These are phyloP conservation scores for Aspergillus thermomutatus DNA, from an alignment of 2,329 filamentous ascomycete species.

Conservation along the genomic window DNA sequence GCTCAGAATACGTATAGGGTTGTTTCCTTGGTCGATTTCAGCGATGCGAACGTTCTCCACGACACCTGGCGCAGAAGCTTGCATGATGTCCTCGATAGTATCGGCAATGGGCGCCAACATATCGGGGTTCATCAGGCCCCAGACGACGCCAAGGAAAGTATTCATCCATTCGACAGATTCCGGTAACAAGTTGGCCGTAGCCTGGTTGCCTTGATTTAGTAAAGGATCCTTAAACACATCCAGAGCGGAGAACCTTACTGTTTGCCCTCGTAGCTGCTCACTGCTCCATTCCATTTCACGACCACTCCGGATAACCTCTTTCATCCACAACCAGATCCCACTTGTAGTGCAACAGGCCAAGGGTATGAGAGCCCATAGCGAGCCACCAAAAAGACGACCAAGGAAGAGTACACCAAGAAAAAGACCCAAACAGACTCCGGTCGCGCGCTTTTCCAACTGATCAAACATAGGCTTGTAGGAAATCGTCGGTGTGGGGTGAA, in stretches of 20 bases:
- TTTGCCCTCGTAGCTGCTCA: constrained; percentile 80
- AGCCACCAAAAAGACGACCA: constrained; percentile 75
- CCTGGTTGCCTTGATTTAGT: constrained; percentile 37
- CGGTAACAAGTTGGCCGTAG: constrained; percentile 82
- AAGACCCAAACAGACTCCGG: constrained; percentile 65
- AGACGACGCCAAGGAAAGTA: constrained; percentile 75
- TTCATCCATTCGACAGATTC: constrained; percentile 98
- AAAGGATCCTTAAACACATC: background rate
- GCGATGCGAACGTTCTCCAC: constrained; percentile 94
- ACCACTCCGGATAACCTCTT: constrained; percentile 78
- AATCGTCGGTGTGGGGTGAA: constrained; percentile 88
- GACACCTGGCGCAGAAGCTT: constrained; percentile 83
- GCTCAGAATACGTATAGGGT: constrained; percentile 83
- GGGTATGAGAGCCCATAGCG: constrained; percentile 71
- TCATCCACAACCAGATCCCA: constrained; percentile 84
- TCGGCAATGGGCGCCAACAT: constrained; percentile 94
- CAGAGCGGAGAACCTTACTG: constrained; percentile 44
- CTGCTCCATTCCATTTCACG: constrained; percentile 83
- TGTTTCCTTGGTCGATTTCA: constrained; percentile 90
- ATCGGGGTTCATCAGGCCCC: constrained; percentile 90
- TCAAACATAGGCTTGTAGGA: constrained; percentile 87
- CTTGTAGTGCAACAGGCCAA: constrained; percentile 68
- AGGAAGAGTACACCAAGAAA: constrained; percentile 71
- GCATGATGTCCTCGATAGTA: constrained; percentile 93
- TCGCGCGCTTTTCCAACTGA: constrained; percentile 70